Evolutionary conservation across 306 rosid genomes (phyloP), one percentile per base, ranked within the genome.

Genomic region (Acacia melanoxylon): DNA sequence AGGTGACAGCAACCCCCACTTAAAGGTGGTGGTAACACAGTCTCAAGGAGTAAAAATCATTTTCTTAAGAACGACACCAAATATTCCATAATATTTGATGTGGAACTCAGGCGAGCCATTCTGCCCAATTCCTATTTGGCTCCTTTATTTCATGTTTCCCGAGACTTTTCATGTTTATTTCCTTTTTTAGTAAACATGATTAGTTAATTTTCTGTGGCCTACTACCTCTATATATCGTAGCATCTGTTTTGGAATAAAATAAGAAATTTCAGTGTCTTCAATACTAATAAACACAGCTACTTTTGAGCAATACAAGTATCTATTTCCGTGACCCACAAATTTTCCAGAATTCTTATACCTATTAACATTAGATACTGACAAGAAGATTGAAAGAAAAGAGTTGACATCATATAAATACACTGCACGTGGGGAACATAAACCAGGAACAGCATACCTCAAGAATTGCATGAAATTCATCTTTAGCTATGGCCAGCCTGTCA

Each of bases 391-490:
- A n/a, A 22, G 68, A 15, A 13, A 5, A 27, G 33, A 78, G 29
- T 78, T 29, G n/a, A 35, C 48, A 68, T 78, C 66, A 68, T 68
- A 78, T 2, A 78, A 16, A 27, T 17, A 35, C 4, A n/a, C 11
- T 40, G 54, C 65, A 52, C 2, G 14, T 20, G 24, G 1, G 5
- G 31, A 63, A 45, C 13, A 29, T 59, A 58, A 52, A 22, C 75
- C 31, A 42, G 31, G 59, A n/a, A 52, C 13, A 63, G 75, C 41
- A 7, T 86, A 93, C 99, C 98, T 93, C 97, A 82, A 96, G 87
- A 77, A 96, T 88, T 42, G 99, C 97, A 85, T 96, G 99, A 84
- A 96, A 96, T 89, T 96, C 99, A 62, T 96, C 99, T 87, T 87
- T 96, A 16, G 99, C 99, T 66, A 96, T 90, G 82, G 85, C 98